Percentiles rank a stretch among this genome's conserved stretches.
These are phyloP conservation scores for Mortierella polycephala DNA, from an alignment of 371 early-diverging fungal species.

Conservation along the genomic window DNA sequence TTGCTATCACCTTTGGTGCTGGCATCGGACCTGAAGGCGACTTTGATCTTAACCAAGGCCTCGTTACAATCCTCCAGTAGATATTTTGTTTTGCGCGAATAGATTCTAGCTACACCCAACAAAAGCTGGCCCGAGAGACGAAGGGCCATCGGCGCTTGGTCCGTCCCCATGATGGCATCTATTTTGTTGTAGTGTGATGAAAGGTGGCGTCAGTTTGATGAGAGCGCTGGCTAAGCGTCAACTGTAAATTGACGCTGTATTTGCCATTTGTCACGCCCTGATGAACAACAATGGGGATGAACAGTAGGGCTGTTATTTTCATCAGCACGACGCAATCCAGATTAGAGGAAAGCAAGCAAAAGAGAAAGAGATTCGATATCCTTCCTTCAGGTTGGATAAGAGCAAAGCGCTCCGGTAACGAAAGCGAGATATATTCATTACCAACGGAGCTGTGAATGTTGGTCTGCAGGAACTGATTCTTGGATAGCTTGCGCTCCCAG, in stretches of 20 bases:
- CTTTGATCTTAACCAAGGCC: slow-evolving; percentile 92
- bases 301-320: too few relatives aligned
- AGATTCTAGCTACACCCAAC: slow-evolving; percentile 96
- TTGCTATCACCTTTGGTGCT: slow-evolving; percentile 17
- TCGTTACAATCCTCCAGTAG: slow-evolving; percentile 98
- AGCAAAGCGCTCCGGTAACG: not conserved
- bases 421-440: slow-evolving; percentile 50
- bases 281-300: too few relatives aligned
- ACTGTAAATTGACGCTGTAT: too few relatives aligned
- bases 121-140: slow-evolving; percentile 97
- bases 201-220: not conserved
- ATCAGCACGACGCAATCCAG: too few relatives aligned
- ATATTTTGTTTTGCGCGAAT: slow-evolving; percentile 96
- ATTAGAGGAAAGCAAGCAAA: too few relatives aligned
- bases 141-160: slow-evolving; percentile 88
- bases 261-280: too few relatives aligned
- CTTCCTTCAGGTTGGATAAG: not conserved
- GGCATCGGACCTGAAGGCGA: slow-evolving; percentile 60
- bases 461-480: slow-evolving; percentile 92
- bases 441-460: slow-evolving; percentile 89
- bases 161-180: slow-evolving; percentile 87
- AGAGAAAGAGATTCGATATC: too few relatives aligned
- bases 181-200: not conserved
- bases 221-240: too few relatives aligned
- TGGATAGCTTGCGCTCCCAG: slow-evolving; percentile 96